Evolutionary conservation across 2,329 filamentous ascomycete genomes (phyloP), one percentile per base, ranked within the genome.

Genomic region (Fusarium nurragi): DNA sequence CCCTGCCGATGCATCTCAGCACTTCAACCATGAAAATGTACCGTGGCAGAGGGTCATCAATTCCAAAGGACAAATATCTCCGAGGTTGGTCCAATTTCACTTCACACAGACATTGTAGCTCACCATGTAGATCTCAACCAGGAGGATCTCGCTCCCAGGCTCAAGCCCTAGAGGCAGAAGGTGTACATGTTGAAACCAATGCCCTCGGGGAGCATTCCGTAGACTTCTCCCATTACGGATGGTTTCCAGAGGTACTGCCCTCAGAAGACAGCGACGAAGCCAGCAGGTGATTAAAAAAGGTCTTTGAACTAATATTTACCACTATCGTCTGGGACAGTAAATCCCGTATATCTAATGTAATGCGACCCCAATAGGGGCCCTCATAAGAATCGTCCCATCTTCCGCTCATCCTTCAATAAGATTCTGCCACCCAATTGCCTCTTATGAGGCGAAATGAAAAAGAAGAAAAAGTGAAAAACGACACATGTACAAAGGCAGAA

Each of bases 11-110:
- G 71, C 80, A 0, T 75, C 79, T 0, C 66, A 74, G 53, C 82
- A 77, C 55, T 96, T 90, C 79, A 90, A 97, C 76, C 82, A 85
- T 58, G 82, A 81, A 22, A 97, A 90, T 66, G 94, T 98, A 5
- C 94, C 94, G 0, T 98, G 94, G 94, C 94, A 98, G 80, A 84
- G 95, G 56, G 92, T 98, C 59, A 90, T 98, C 74, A 97, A 94
- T 76, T 81, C 92, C 14, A 94, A 91, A 77, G 94, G 94, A 21
- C 82, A 87, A 58, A 96, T 98, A 68, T 97, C 93, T 40, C 91
- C 91, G 9, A 87, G 94, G 92, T 94, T 45, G 19, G 66, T 48
- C 6, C 32, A 26, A 14, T 12, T 28, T 22, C 26, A 7, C 14
- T 10, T 32, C 12, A 10, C 9, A 1, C 21, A 6, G 13, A 4